phyloP scores from a whole-genome alignment of 2,329 filamentous ascomycete genomes.

The Paramyrothecium roridum region DNA sequence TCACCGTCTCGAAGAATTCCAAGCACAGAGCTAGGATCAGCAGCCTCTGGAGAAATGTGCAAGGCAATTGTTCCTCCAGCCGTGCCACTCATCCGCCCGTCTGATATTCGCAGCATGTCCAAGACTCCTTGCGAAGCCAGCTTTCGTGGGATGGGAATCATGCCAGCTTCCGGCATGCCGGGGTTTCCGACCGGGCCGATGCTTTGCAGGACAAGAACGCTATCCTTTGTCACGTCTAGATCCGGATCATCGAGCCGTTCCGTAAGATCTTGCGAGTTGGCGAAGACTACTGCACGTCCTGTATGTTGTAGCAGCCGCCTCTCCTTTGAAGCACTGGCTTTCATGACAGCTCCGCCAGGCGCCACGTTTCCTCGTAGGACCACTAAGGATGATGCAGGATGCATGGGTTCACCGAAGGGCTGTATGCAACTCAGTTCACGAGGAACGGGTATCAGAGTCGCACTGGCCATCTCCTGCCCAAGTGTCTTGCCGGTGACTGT shows the following conservation, averaged over 20 bases:
- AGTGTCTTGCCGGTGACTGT: constrained; percentile 86
- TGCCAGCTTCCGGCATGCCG: constrained; percentile 84
- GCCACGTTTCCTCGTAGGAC: constrained; percentile 82
- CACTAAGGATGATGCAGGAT: constrained; percentile 73
- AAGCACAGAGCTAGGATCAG: constrained; percentile 70
- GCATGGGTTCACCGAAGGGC: constrained; percentile 62
- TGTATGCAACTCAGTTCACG: constrained; percentile 53
- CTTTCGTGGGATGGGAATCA: constrained; percentile 67
- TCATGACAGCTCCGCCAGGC: constrained; percentile 79
- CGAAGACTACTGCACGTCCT: constrained; percentile 60
- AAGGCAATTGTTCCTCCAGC: constrained; percentile 87
- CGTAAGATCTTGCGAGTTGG: constrained; percentile 72
- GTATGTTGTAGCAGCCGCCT: constrained; percentile 48
- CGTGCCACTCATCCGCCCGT: constrained; percentile 83
- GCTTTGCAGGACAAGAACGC: constrained; percentile 78
- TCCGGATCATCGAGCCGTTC: constrained; percentile 52
- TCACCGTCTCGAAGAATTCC: constrained; percentile 77
- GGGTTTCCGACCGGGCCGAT: constrained; percentile 89
- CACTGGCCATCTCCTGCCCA: constrained; percentile 70
- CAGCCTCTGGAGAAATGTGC: constrained; percentile 84
- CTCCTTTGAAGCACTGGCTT: constrained; percentile 84
- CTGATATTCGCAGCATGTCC: constrained; percentile 82
- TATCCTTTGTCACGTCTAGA: constrained; percentile 58
- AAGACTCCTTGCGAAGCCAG: constrained; percentile 70
- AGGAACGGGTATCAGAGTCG: constrained; percentile 55